phyloP scores from a whole-genome alignment of 2,329 filamentous ascomycete genomes.

The Colletotrichum sojae region DNA sequence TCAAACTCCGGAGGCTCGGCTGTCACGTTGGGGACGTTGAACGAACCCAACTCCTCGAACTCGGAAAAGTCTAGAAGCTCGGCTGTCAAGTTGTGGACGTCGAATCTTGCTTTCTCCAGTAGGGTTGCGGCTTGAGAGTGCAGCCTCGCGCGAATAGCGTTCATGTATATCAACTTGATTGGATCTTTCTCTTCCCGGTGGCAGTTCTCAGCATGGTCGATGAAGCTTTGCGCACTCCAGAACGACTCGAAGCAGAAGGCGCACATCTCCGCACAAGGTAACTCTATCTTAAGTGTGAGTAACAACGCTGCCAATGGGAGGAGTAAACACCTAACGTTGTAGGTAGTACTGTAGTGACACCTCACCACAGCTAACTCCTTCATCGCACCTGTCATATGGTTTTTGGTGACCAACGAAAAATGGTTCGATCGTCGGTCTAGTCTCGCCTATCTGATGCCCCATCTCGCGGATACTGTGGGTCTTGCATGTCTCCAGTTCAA shows the following conservation, averaged over 20 bases:
- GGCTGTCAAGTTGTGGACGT: background rate
- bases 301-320: background rate
- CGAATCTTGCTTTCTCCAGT: background rate
- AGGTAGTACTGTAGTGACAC: background rate
- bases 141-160: background rate
- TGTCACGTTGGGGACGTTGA: background rate
- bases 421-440: background rate
- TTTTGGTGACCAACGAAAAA: background rate
- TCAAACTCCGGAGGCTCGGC: no score
- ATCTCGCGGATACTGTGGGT: slow-evolving; percentile 15
- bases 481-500: no score
- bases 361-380: background rate
- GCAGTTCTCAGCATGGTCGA: background rate
- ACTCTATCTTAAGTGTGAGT: background rate
- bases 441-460: background rate
- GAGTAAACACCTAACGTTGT: background rate
- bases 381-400: background rate
- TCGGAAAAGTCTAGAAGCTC: background rate
- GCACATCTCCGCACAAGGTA: background rate
- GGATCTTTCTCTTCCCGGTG: background rate
- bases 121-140: background rate
- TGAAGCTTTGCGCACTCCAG: background rate
- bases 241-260: background rate
- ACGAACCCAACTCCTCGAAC: background rate
- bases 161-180: background rate